phyloP scores from a whole-genome alignment of 176 grass and related monocot species.

The Avena insularis region DNA sequence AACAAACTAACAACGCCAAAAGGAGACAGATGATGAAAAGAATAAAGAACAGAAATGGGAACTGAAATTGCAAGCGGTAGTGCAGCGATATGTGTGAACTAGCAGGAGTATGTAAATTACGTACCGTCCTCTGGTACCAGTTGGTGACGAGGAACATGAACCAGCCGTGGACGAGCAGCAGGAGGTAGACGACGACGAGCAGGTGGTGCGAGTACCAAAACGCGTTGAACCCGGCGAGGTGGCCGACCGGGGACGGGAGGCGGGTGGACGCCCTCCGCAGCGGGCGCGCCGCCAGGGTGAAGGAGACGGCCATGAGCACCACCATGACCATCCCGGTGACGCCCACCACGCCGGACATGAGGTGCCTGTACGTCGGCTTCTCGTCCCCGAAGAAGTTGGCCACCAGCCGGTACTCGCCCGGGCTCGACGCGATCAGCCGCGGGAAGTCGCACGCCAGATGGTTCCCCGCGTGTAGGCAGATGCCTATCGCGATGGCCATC shows the following conservation, averaged over 20 bases:
- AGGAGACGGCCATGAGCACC: constrained; percentile 72
- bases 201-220: constrained; percentile 98
- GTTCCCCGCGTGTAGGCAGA: constrained; percentile 72
- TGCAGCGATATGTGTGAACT: neutral
- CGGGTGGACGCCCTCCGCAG: constrained; percentile 47
- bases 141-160: constrained; percentile 73
- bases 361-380: constrained; percentile 58
- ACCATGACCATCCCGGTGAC: constrained; percentile 90
- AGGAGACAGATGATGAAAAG: neutral
- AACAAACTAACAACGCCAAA: neutral
- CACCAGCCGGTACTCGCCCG: constrained; percentile 56
- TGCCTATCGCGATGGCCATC: constrained; percentile 71
- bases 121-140: constrained; percentile 86
- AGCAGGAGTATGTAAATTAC: neutral
- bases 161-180: constrained; percentile 78
- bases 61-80: neutral
- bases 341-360: constrained; percentile 75
- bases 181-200: constrained; percentile 69
- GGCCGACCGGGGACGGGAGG: constrained; percentile 51
- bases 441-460: constrained; percentile 87
- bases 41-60: neutral
- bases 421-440: constrained; percentile 54
- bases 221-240: constrained; percentile 83
- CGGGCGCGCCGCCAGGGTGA: constrained; percentile 76
- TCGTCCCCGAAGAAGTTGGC: constrained; percentile 53